phyloP scores from a whole-genome alignment of 441 rosid genomes.

The Erodium texanum region DNA sequence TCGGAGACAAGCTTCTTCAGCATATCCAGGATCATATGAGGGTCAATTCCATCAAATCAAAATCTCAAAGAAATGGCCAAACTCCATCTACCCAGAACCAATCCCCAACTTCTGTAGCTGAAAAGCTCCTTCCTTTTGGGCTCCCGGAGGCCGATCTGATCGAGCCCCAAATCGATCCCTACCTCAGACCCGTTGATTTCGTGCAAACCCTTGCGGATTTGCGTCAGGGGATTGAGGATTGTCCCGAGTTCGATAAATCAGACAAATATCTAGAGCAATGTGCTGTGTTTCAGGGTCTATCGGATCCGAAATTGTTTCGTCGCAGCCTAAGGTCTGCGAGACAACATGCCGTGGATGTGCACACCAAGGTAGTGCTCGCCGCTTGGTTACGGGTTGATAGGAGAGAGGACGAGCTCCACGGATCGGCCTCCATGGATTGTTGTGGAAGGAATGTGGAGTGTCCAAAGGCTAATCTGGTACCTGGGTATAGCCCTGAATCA shows the following conservation, averaged over 20 bases:
- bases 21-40: too few species aligned
- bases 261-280: slow-evolving; percentile 57
- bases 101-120: slow-evolving; percentile 23
- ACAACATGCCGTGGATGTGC: slow-evolving; percentile 68
- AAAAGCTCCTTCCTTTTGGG: slow-evolving; percentile 55
- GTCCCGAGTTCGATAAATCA: slow-evolving; percentile 52
- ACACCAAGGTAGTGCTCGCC: slow-evolving; percentile 62
- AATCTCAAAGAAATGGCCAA: slow-evolving; percentile 31
- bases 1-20: slow-evolving; percentile 41
- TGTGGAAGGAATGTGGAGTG: slow-evolving; percentile 78
- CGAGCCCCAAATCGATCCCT: slow-evolving; percentile 67
- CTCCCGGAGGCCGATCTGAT: slow-evolving; percentile 61
- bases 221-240: slow-evolving; percentile 42
- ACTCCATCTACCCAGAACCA: slow-evolving; percentile 21
- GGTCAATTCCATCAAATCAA: slow-evolving; percentile 17
- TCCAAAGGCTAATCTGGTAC: slow-evolving; percentile 60
- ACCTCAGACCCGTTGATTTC: slow-evolving; percentile 56
- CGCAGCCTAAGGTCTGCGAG: slow-evolving; percentile 63
- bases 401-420: too few species aligned
- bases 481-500: slow-evolving; percentile 66
- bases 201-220: slow-evolving; percentile 54
- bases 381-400: slow-evolving; percentile 23
- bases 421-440: slow-evolving; percentile 55
- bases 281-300: slow-evolving; percentile 51
- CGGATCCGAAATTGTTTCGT: slow-evolving; percentile 71